Conservation (phyloP, 495 filamentous ascomycete species). For the Penicillium manginii region DNA sequence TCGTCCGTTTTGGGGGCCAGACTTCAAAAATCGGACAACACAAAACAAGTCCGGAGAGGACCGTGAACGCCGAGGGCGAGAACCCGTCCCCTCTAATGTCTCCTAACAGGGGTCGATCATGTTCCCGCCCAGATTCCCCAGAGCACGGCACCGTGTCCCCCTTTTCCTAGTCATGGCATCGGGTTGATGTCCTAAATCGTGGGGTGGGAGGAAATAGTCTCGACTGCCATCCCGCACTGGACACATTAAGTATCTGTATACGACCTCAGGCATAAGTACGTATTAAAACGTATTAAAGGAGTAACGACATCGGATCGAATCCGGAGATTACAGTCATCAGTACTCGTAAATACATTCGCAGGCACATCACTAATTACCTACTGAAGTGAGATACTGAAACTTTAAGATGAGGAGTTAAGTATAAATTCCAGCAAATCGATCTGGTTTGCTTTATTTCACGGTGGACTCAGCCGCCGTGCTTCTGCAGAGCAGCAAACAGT, state of each 20-base stretch:
- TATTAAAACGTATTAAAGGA: not conserved
- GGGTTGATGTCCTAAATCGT: conserved; percentile 1
- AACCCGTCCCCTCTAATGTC: conserved; percentile 2
- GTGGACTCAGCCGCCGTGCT: conserved; percentile 4
- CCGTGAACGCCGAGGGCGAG: not conserved
- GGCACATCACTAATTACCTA: too few species aligned
- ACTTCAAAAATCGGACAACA: not conserved
- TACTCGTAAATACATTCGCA: not conserved
- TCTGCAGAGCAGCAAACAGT: not conserved
- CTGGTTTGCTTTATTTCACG: not conserved
- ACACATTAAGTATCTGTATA: too few species aligned
- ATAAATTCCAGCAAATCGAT: not conserved
- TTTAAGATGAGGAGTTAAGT: not conserved
- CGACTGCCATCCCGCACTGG: too few species aligned
- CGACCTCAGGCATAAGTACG: too few species aligned
- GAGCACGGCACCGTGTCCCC: not conserved
- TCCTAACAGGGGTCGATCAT: not conserved
- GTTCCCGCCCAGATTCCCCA: not conserved
- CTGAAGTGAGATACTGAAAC: not conserved
- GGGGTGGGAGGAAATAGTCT: not conserved
- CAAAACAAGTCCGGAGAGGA: not conserved
- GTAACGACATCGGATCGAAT: not conserved
- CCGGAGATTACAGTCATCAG: not conserved
- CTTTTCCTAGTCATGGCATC: not conserved
- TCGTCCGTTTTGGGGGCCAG: not conserved